Conservation (phyloP, 768 basidiomycete genomes). For the Sutorius australiensis region DNA sequence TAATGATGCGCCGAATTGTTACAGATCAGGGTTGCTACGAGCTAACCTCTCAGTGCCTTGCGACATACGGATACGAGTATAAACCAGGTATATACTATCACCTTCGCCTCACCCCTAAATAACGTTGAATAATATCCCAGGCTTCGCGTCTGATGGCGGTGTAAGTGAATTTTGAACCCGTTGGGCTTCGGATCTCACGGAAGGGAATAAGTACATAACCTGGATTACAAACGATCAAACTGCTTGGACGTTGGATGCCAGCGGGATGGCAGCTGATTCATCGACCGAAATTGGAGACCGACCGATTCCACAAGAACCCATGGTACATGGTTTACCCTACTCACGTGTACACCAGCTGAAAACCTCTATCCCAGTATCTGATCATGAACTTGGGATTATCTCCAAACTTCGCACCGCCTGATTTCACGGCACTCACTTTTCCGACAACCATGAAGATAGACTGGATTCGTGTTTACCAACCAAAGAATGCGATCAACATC, state of each 20-base stretch:
- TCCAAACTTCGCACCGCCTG: slow-evolving; percentile 69
- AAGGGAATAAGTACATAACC: slow-evolving; percentile 56
- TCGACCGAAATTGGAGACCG: slow-evolving; percentile 60
- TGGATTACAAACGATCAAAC: slow-evolving; percentile 66
- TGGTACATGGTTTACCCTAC: slow-evolving; percentile 44
- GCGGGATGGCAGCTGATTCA: slow-evolving; percentile 56
- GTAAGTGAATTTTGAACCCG: slow-evolving; percentile 35
- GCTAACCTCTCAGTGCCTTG: slow-evolving; percentile 47
- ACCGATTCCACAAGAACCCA: slow-evolving; percentile 78
- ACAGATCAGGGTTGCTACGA: slow-evolving; percentile 69
- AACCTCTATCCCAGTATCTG: slow-evolving; percentile 54
- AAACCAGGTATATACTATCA: slow-evolving; percentile 46
- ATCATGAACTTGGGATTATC: slow-evolving; percentile 86
- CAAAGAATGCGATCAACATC: slow-evolving; percentile 60
- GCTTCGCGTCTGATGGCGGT: slow-evolving; percentile 37
- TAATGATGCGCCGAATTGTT: not conserved
- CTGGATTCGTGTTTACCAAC: slow-evolving; percentile 91
- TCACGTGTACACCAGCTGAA: not conserved
- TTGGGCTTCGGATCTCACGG: slow-evolving; percentile 3
- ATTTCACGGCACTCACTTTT: slow-evolving; percentile 67
- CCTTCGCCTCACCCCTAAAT: not conserved
- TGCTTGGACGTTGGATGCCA: slow-evolving; percentile 67
- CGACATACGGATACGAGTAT: slow-evolving; percentile 82
- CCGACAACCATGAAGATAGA: slow-evolving; percentile 76
- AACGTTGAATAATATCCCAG: slow-evolving; percentile 9